Percentiles rank a stretch among this genome's conserved stretches.
These are phyloP conservation scores for Trametes cingulata DNA, from an alignment of 768 basidiomycete genomes.

Conservation along the genomic window DNA sequence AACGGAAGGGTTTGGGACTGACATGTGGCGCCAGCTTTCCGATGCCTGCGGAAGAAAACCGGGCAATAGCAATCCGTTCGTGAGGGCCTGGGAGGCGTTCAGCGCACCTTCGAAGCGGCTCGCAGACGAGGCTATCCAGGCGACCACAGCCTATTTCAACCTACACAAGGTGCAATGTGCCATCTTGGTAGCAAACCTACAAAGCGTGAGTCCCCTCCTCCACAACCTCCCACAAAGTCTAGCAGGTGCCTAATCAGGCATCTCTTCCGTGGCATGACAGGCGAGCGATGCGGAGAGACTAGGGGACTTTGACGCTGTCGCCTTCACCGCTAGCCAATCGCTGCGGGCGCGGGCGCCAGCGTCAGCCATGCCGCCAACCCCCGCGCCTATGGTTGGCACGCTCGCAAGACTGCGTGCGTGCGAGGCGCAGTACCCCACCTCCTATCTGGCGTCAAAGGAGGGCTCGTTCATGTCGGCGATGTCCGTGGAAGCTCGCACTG, in stretches of 20 bases:
- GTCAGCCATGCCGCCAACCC: background rate
- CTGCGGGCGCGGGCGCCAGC: conserved; percentile 2
- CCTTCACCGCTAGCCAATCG: conserved; percentile 7
- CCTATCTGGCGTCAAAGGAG: conserved; percentile 32
- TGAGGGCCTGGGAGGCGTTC: conserved; percentile 22
- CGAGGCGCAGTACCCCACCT: conserved; percentile 43
- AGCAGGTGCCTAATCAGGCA: background rate
- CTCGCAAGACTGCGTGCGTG: conserved; percentile 37
- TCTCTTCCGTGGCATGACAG: background rate
- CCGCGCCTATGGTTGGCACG: conserved; percentile 25
- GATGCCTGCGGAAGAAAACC: conserved; percentile 7
- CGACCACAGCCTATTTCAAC: conserved; percentile 46
- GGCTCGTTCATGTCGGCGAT: conserved; percentile 38
- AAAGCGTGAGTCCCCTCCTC: background rate
- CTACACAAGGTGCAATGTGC: conserved; percentile 35
- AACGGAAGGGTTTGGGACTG: background rate
- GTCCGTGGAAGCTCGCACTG: conserved; percentile 36
- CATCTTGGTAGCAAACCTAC: conserved; percentile 11
- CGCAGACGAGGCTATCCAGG: conserved; percentile 49
- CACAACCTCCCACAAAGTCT: background rate
- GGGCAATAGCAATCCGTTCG: conserved; percentile 3
- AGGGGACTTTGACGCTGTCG: conserved; percentile 15
- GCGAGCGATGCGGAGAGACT: conserved; percentile 9
- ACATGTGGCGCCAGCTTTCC: conserved; percentile 12
- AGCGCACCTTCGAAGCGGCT: conserved; percentile 33